Conservation (phyloP, 2,329 filamentous ascomycete species). For the Xylariaceae sp. region DNA sequence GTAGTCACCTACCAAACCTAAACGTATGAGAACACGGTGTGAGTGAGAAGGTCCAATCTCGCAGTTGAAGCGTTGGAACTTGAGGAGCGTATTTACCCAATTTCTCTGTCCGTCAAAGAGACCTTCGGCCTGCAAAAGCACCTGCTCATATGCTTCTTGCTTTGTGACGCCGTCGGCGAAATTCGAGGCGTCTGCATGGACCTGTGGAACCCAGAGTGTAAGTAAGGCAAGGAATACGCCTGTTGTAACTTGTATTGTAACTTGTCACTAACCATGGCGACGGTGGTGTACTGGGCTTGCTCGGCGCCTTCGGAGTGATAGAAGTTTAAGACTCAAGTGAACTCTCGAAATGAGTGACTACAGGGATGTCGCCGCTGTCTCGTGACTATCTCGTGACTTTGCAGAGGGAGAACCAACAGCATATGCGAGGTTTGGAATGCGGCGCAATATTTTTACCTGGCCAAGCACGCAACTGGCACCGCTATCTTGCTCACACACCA, state of each 20-base stretch:
- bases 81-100: slow-evolving; percentile 58
- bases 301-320: too few species aligned
- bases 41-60: slow-evolving; percentile 8
- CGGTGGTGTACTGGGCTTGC: too few species aligned
- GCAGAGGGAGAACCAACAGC: too few species aligned
- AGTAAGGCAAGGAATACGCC: background rate
- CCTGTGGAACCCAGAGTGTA: slow-evolving; percentile 37
- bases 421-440: too few species aligned
- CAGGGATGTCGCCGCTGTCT: too few species aligned
- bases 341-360: too few species aligned
- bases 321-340: too few species aligned
- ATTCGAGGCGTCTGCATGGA: slow-evolving; percentile 74
- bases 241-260: slow-evolving; percentile 9
- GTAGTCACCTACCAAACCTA: slow-evolving; percentile 38
- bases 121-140: slow-evolving; percentile 63
- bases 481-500: too few species aligned
- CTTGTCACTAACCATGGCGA: too few species aligned
- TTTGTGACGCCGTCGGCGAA: slow-evolving; percentile 64
- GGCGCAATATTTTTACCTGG: too few species aligned
- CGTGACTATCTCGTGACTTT: too few species aligned
- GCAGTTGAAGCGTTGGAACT: background rate
- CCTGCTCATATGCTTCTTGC: slow-evolving; percentile 66
- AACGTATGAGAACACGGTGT: slow-evolving; percentile 1
- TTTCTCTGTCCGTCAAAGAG: slow-evolving; percentile 70
- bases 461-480: too few species aligned